Conservation (phyloP, 164 flowering plant genomes). For the Nymphaea thermarum region DNA sequence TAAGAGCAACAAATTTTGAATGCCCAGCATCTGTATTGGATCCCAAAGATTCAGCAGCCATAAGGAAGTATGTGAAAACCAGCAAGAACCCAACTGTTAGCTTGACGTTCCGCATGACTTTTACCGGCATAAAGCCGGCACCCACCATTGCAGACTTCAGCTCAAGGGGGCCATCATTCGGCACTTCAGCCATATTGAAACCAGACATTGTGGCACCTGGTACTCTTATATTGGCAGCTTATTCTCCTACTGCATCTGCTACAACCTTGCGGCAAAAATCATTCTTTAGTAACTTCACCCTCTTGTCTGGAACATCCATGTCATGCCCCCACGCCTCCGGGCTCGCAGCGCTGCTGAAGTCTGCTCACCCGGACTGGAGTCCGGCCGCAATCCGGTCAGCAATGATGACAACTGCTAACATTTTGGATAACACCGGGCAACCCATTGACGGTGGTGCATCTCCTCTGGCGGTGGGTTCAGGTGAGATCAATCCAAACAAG, state of each 20-base stretch:
- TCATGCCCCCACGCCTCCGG: constrained; percentile 65
- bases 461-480: constrained; percentile 60
- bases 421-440: constrained; percentile 23
- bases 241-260: constrained; percentile 24
- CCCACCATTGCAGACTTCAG: constrained; percentile 43
- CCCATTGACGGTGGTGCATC: constrained; percentile 32
- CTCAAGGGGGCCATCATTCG: constrained; percentile 26
- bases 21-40: not conserved
- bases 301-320: constrained; percentile 68
- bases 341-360: constrained; percentile 44
- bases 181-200: constrained; percentile 40
- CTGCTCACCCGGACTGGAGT: constrained; percentile 57
- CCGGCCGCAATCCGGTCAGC: constrained; percentile 68
- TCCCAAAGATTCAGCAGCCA: not conserved
- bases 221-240: constrained; percentile 31
- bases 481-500: constrained; percentile 53
- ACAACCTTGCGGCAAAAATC: not conserved
- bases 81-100: not conserved
- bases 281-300: constrained; percentile 26
- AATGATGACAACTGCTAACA: constrained; percentile 52
- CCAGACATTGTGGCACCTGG: constrained; percentile 68
- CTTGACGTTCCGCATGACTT: constrained; percentile 23
- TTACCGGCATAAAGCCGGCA: constrained; percentile 31
- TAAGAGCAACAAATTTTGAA: not conserved
- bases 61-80: not conserved